Evolutionary conservation across 768 basidiomycete species (phyloP).

Genomic region (Lactarius deliciosus): DNA sequence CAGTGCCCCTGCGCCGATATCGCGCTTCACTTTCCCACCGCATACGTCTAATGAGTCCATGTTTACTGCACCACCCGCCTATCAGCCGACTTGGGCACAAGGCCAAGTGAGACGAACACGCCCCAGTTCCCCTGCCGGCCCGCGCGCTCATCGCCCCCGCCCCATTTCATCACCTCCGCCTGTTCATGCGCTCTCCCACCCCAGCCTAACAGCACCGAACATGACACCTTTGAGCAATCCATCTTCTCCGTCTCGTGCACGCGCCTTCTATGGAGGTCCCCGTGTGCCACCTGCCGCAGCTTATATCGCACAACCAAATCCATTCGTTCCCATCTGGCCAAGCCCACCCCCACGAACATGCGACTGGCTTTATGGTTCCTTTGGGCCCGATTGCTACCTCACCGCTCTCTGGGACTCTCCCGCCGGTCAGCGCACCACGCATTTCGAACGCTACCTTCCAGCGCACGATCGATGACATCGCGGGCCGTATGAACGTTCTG

Average conservation of each 20-base stretch:
- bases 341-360: slow-evolving; percentile 14
- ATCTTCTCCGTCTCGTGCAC: slow-evolving; percentile 8
- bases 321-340: slow-evolving; percentile 13
- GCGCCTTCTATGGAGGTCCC: slow-evolving; percentile 20
- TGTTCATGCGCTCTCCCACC: slow-evolving; percentile 15
- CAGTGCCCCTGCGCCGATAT: slow-evolving; percentile 8
- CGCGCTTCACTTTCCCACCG: slow-evolving; percentile 18
- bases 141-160: slow-evolving; percentile 28
- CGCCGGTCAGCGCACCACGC: slow-evolving; percentile 45
- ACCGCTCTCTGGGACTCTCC: slow-evolving; percentile 34
- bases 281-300: slow-evolving; percentile 8
- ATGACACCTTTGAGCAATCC: slow-evolving; percentile 13
- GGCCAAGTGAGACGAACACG: slow-evolving; percentile 25
- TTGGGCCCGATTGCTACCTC: slow-evolving; percentile 23
- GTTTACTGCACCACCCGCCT: slow-evolving; percentile 23
- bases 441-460: slow-evolving; percentile 44
- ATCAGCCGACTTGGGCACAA: slow-evolving; percentile 22
- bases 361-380: slow-evolving; percentile 19
- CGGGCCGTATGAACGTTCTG: slow-evolving; percentile 47
- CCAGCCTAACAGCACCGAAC: slow-evolving; percentile 8
- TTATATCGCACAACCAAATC: slow-evolving; percentile 9
- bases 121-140: slow-evolving; percentile 29
- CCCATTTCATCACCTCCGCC: slow-evolving; percentile 29
- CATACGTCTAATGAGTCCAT: slow-evolving; percentile 25
- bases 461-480: slow-evolving; percentile 45